Base-by-base conservation (phyloP, 768 basidiomycete genomes). In the Suillus variegatus region DNA sequence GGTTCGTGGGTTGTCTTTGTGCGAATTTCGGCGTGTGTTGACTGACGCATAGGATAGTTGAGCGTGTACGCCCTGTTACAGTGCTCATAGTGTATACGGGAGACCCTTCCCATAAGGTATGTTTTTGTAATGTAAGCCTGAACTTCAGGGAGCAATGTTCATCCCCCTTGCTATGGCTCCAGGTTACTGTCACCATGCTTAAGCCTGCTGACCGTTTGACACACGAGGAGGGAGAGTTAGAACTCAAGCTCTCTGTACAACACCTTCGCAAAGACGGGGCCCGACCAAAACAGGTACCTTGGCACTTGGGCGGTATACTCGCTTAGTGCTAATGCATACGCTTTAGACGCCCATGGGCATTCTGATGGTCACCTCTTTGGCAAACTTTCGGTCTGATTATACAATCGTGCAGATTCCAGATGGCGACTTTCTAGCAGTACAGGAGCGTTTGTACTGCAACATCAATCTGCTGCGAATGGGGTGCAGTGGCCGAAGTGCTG, bases 381-480 rank as follows among this genome's bases (percentile, higher is more conserved):
- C 92, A 52, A 89, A 92, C 80, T 95, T 95, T 74, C 91, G 91
- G 63, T 93, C 92, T 2, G 93, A 94, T 80, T 92, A 87, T 74
- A 91, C 91, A 64, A 93, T 94, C 66, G 90, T 94, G 40, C 88
- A 85, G 65, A 87, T 95, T 61, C 92, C 92, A 0, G 77, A 82
- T 54, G 93, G 77, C 14, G 81, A 89, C 74, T 91, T 88, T 76
- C 81, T 85, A 22, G 82, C 83, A 46, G 81, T 82, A 40, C 84
- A 84, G 66, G 86, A 91, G 64, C 87, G 86, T 68, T 84, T 95
- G 38, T 92, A 91, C 75, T 83, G 88, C 60, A 95, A 94, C 71
- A 92, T 94, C 69, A 90, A 91, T 74, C 82, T 95, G 25, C 82
- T 93, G 51, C 85, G 93, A n/a, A 88, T 93, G 86, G 93, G 92